Evolutionary conservation across 2,329 filamentous ascomycete genomes (phyloP).

Genomic region (Exophiala lecanii-corni): DNA sequence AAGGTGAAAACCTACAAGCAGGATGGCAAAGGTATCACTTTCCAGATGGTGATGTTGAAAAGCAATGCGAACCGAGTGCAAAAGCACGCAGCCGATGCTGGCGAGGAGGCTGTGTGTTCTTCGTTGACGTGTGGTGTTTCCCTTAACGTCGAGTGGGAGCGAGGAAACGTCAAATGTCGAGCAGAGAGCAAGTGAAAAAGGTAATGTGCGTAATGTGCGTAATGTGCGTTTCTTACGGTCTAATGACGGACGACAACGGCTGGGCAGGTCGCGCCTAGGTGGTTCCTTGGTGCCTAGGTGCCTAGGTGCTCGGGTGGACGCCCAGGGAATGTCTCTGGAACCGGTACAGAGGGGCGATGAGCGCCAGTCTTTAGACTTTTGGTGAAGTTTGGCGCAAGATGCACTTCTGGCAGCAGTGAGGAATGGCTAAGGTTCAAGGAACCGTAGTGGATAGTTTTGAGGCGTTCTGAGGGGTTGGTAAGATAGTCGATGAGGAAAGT

Average conservation of each 20-base stretch:
- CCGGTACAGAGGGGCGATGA: neutral
- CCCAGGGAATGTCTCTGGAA: too few species aligned
- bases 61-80: neutral
- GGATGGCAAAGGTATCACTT: too few species aligned
- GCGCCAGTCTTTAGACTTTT: neutral
- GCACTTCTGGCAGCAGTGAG: neutral
- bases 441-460: neutral
- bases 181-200: neutral
- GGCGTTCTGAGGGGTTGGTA: neutral
- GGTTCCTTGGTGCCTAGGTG: too few species aligned
- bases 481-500: neutral
- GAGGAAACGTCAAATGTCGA: neutral
- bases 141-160: neutral
- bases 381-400: neutral
- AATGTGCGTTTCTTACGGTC: neutral
- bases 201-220: neutral
- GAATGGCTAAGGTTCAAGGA: neutral
- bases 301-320: too few species aligned
- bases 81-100: neutral
- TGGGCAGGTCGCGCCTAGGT: too few species aligned
- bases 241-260: neutral
- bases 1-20: too few species aligned
- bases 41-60: too few species aligned
- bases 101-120: neutral
- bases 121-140: neutral